phyloP scores from a whole-genome alignment of 2,329 filamentous ascomycete species.

The Verticillium alfalfae region DNA sequence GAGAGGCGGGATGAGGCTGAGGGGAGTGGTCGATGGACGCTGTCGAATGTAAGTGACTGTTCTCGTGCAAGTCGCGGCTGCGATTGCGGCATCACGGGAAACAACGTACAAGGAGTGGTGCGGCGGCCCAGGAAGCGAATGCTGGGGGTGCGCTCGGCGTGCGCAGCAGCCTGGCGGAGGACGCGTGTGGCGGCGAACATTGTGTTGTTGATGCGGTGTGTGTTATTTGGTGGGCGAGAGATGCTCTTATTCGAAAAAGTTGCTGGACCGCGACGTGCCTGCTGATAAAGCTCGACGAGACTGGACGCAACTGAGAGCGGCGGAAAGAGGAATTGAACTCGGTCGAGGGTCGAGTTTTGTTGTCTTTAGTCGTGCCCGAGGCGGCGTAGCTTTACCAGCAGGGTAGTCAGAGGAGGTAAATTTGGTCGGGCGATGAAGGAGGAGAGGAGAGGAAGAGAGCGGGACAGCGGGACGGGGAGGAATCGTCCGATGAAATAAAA shows the following conservation, averaged over 20 bases:
- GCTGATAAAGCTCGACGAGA: neutral
- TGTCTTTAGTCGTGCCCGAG: neutral
- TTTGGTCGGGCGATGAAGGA: neutral
- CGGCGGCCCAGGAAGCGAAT: slow-evolving; percentile 60
- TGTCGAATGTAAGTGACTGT: slow-evolving; percentile 22
- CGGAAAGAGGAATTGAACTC: neutral
- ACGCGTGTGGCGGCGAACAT: slow-evolving; percentile 52
- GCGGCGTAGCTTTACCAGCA: neutral
- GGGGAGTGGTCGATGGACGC: slow-evolving; percentile 68
- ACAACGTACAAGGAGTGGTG: slow-evolving; percentile 47
- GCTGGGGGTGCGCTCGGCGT: slow-evolving; percentile 54
- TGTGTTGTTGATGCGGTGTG: neutral
- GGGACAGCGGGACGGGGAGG: neutral
- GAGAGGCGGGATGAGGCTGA: slow-evolving; percentile 67
- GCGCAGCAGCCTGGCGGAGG: slow-evolving; percentile 53
- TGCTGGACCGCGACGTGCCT: neutral
- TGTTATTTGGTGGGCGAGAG: slow-evolving; percentile 3
- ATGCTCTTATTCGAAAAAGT: neutral
- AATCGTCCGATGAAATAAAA: neutral
- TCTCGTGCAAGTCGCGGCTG: neutral
- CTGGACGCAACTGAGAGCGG: neutral
- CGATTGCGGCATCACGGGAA: neutral
- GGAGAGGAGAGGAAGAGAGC: neutral
- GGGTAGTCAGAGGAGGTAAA: neutral
- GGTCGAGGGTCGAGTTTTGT: neutral